Conservation (phyloP, 2,329 filamentous ascomycete species). For the Botrytis fabae region DNA sequence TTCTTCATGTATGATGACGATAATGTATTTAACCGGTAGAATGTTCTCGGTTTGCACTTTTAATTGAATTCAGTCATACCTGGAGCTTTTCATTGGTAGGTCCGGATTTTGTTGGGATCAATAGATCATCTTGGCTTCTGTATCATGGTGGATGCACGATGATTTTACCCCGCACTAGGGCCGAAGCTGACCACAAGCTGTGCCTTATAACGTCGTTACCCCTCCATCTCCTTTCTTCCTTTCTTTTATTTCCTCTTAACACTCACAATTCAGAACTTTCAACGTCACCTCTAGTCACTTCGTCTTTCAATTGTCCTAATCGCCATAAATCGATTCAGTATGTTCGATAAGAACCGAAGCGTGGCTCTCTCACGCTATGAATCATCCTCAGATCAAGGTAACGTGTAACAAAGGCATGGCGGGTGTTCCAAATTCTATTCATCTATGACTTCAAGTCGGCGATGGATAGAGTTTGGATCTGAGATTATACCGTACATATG, state of each 20-base stretch:
- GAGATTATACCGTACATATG: conserved; percentile 68
- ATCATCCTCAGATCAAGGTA: conserved; percentile 34
- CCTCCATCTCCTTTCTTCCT: background rate
- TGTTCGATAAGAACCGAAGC: conserved; percentile 22
- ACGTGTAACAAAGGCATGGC: conserved; percentile 33
- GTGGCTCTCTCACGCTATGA: conserved; percentile 28
- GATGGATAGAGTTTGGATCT: conserved; percentile 50
- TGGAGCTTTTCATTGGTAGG: background rate
- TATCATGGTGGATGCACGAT: background rate
- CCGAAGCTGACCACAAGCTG: background rate
- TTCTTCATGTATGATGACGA: background rate
- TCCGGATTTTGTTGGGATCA: background rate
- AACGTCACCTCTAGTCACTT: background rate
- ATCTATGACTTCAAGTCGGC: background rate
- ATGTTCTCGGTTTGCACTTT: background rate
- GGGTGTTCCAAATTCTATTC: conserved; percentile 31
- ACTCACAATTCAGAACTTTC: background rate
- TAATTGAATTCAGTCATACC: background rate
- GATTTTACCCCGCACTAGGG: background rate
- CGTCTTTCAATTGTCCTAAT: background rate
- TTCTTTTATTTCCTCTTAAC: background rate
- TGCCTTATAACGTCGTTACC: background rate
- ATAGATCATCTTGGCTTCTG: conserved; percentile 1
- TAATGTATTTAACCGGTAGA: background rate
- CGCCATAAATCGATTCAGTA: conserved; percentile 35